phyloP scores from a whole-genome alignment of 148 eudicot genomes.

The Chenopodium formosanum region DNA sequence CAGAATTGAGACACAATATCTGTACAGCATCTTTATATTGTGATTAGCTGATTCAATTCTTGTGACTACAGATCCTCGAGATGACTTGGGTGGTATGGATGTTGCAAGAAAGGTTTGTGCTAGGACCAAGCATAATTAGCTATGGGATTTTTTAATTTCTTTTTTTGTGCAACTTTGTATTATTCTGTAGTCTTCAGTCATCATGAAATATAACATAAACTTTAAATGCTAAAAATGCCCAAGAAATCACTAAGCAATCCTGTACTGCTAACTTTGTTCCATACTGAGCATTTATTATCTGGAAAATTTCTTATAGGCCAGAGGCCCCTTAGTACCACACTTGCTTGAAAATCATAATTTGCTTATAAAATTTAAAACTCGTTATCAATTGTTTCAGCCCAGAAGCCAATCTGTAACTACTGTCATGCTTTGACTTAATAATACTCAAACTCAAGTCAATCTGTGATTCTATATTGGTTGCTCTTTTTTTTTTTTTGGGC shows the following conservation, averaged over 20 bases:
- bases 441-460: background rate
- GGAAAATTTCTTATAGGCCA: background rate
- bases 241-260: background rate
- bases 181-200: slow-evolving; percentile 3
- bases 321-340: background rate
- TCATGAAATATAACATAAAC: background rate
- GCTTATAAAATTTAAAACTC: background rate
- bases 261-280: background rate
- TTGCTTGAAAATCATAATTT: background rate
- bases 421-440: background rate
- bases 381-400: background rate
- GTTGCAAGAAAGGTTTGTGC: slow-evolving; percentile 91
- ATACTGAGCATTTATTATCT: background rate
- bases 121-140: background rate
- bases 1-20: slow-evolving; percentile 3
- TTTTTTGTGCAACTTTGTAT: no score
- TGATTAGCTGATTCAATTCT: slow-evolving; percentile 19
- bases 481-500: background rate
- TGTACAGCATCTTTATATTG: background rate
- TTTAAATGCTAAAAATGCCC: background rate
- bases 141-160: background rate
- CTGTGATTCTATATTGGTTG: background rate
- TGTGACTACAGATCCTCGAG: slow-evolving; percentile 83
- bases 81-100: slow-evolving; percentile 96
- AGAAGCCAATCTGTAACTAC: background rate